These are phyloP conservation scores for Boletellus dicymbophilus DNA, from an alignment of 1,284 basidiomycete species.

Conservation along the genomic window DNA sequence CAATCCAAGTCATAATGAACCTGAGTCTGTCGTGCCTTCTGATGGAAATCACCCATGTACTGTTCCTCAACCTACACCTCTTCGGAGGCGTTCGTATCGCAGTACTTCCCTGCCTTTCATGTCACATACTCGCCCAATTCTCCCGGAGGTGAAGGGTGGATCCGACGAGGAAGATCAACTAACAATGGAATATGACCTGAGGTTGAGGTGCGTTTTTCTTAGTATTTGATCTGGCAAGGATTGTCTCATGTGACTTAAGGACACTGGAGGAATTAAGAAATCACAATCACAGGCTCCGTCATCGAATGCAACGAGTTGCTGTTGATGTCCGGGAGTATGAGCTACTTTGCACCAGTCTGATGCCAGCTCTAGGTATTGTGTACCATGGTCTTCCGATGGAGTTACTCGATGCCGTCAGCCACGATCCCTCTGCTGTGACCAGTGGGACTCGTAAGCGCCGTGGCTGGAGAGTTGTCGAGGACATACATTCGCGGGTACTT, in stretches of 20 bases:
- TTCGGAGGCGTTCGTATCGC: constrained; percentile 27
- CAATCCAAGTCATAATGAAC: constrained; percentile 3
- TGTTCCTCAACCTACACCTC: constrained; percentile 14
- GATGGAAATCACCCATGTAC: constrained; percentile 1
- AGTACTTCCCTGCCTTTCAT: constrained; percentile 25
- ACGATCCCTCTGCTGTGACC: constrained; percentile 73
- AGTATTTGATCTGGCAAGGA: constrained; percentile 4
- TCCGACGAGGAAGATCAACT: constrained; percentile 48
- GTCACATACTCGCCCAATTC: constrained; percentile 5
- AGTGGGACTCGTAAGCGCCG: constrained; percentile 54
- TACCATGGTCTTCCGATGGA: constrained; percentile 57
- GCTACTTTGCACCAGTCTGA: constrained; percentile 49
- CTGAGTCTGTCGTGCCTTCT: constrained; percentile 1
- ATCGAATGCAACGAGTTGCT: constrained; percentile 65
- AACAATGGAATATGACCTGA: constrained; percentile 58
- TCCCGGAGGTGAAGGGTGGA: constrained; percentile 38
- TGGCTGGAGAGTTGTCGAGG: constrained; percentile 72
- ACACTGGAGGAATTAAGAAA: constrained; percentile 54
- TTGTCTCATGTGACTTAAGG: constrained; percentile 36
- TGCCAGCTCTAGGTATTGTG: constrained; percentile 46
- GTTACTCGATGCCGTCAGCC: constrained; percentile 68
- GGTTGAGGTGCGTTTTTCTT: constrained; percentile 48
- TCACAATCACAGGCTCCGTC: constrained; percentile 66
- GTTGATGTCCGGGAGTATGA: constrained; percentile 65
- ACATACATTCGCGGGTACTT: constrained; percentile 60